Evolutionary conservation across 2,329 filamentous ascomycete species (phyloP).

Genomic region (Ophiostoma australiae): DNA sequence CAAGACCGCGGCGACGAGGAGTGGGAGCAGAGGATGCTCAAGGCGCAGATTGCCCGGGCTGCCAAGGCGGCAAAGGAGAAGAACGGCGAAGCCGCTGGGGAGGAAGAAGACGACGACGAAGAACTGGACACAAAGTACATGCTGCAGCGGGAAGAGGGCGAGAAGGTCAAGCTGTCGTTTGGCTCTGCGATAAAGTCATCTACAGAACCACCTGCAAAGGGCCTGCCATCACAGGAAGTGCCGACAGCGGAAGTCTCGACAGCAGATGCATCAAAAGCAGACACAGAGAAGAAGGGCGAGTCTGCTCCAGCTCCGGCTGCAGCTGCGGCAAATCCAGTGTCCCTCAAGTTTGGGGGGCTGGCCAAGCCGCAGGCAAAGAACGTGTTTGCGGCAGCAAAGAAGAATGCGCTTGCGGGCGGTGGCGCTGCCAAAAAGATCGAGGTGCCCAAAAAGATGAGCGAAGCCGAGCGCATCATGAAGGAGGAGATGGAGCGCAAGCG

Average conservation of each 20-base stretch:
- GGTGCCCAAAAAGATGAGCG: conserved; percentile 77
- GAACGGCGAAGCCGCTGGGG: conserved; percentile 41
- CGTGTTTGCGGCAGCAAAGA: conserved; percentile 63
- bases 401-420: conserved; percentile 60
- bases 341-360: conserved; percentile 57
- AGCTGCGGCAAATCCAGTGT: conserved; percentile 40
- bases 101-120: conserved; percentile 38
- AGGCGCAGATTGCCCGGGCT: conserved; percentile 76
- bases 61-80: conserved; percentile 52
- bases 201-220: conserved; percentile 23
- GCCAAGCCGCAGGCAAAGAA: conserved; percentile 66
- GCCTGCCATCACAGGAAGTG: not conserved
- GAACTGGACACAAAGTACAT: conserved; percentile 43
- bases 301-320: not conserved
- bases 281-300: not conserved
- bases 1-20: conserved; percentile 90
- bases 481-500: conserved; percentile 71
- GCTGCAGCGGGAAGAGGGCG: conserved; percentile 61
- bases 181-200: conserved; percentile 36
- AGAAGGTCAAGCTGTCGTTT: conserved; percentile 70
- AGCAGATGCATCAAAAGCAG: not conserved
- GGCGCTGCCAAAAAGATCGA: conserved; percentile 58
- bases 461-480: conserved; percentile 84
- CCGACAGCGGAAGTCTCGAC: not conserved
- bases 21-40: conserved; percentile 74